Conservation (phyloP, 768 basidiomycete species). For the Tricholoma furcatifolium region DNA sequence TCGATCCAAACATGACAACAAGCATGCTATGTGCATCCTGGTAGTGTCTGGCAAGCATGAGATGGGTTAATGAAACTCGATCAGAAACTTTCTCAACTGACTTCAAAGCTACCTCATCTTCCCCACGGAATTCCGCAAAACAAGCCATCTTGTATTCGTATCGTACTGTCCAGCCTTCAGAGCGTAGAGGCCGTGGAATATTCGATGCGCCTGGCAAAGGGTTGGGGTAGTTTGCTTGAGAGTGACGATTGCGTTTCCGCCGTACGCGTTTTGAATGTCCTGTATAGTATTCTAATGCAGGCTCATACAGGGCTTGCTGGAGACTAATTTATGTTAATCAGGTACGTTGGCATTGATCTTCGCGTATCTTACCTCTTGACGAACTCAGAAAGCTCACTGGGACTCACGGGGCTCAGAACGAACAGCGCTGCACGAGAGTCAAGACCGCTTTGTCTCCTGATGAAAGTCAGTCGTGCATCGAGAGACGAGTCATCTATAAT, state of each 20-base stretch:
- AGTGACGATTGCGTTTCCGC: conserved; percentile 83
- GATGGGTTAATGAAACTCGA: conserved; percentile 10
- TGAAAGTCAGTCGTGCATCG: conserved; percentile 81
- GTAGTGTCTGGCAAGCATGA: conserved; percentile 64
- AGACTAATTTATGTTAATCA: conserved; percentile 45
- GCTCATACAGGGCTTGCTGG: conserved; percentile 85
- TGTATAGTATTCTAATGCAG: conserved; percentile 91
- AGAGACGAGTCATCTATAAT: conserved; percentile 76
- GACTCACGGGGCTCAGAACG: conserved; percentile 89
- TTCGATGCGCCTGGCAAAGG: conserved; percentile 42
- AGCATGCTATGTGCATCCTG: conserved; percentile 89
- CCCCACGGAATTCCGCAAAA: conserved; percentile 93
- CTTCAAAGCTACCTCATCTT: conserved; percentile 92
- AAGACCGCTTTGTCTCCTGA: conserved; percentile 83
- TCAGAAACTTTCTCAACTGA: conserved; percentile 35
- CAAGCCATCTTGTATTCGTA: conserved; percentile 98
- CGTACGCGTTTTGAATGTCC: conserved; percentile 90
- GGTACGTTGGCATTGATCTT: background rate
- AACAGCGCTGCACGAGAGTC: conserved; percentile 93
- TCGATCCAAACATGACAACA: conserved; percentile 86
- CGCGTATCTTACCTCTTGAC: conserved; percentile 59
- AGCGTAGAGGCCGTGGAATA: conserved; percentile 61
- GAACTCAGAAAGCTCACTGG: conserved; percentile 86
- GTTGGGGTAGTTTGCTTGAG: conserved; percentile 56
- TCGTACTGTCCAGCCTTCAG: conserved; percentile 92